Base-by-base conservation (phyloP, 306 rosid genomes). In the Aeschynomene evenia region DNA sequence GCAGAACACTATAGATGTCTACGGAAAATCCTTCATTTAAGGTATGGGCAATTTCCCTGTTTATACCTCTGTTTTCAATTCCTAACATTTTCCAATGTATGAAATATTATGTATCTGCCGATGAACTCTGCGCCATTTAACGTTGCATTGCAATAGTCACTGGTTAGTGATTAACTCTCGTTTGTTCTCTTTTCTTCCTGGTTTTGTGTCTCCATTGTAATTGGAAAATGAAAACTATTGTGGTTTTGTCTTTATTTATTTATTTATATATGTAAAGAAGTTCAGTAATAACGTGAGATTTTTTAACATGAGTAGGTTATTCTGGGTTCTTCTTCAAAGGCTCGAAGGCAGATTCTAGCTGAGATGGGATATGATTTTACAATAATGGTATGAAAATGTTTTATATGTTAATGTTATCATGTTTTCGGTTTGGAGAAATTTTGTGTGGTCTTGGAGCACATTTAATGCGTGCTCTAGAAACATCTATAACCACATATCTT, bases 331-430 rank as follows among this genome's bases (percentile, higher is more conserved):
- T 89, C 96, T 29, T 94, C 98, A 1, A 85, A 82, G 82, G 96
- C 97, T 57, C 97, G 97, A 28, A 83, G 75, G 51, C 76, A 78
- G 29, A 87, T 94, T 82, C 89, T 94, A 9, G 60, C 83, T 42
- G 97, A 90, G 71, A 87, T 94, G 96, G 98, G 98, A 61, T 85
- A 84, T 22, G 88, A 85, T 54, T 94, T 94, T 80, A 73, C 83
- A 14, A 37, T 88, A 77, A 49, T 85, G 86, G 98, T 94, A 88
- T 28, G 5, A 28, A 6, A 28, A 28, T 28, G 5, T 28, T 4
- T 6, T 28, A 28, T 59, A 59, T 23, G 50, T 65, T 66, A 8
- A 59, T 23, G 50, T 65, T 66, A 8, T 50, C 9, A 29, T 54
- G 33, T 8, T 22, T 16, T 68, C 42, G n/a, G n/a, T n/a, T n/a